Conservation (phyloP, 2,329 filamentous ascomycete genomes). For the Periconia sp. region DNA sequence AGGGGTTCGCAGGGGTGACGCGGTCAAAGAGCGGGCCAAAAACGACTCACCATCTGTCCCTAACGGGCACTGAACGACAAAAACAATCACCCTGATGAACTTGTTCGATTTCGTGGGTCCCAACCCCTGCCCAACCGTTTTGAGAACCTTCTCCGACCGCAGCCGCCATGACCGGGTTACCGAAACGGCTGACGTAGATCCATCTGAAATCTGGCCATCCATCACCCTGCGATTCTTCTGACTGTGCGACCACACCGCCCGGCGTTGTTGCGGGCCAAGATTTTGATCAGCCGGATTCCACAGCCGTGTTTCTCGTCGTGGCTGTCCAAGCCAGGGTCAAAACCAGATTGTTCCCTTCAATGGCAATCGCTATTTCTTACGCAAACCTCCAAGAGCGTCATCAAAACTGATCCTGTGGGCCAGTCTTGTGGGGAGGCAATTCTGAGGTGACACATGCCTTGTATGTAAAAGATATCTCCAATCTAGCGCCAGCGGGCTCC, state of each 20-base stretch:
- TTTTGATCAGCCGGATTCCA: slow-evolving; percentile 40
- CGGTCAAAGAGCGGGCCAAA: neutral
- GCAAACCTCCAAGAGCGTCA: neutral
- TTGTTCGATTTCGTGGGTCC: slow-evolving; percentile 15
- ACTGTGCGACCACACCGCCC: slow-evolving; percentile 29
- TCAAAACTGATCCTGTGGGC: too few species aligned
- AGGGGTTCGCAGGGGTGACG: slow-evolving; percentile 5
- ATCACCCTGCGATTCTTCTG: slow-evolving; percentile 28
- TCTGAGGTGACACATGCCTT: neutral
- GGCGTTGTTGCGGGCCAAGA: slow-evolving; percentile 27
- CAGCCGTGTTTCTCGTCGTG: slow-evolving; percentile 9
- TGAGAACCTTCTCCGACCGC: slow-evolving; percentile 31
- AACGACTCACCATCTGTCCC: slow-evolving; percentile 2
- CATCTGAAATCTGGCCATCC: slow-evolving; percentile 27
- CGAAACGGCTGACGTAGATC: slow-evolving; percentile 39
- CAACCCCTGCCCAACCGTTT: slow-evolving; percentile 32
- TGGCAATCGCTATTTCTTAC: neutral
- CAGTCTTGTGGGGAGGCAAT: neutral
- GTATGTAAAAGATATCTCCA: neutral
- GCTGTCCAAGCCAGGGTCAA: slow-evolving; percentile 7
- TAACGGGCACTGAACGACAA: slow-evolving; percentile 13
- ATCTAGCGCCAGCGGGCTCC: neutral
- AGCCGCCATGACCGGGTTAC: slow-evolving; percentile 33
- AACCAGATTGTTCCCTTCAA: neutral
- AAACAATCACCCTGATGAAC: slow-evolving; percentile 9